These are phyloP conservation scores for Picochlorum sp. DNA, from an alignment of 139 green algal genomes.

Conservation along the genomic window DNA sequence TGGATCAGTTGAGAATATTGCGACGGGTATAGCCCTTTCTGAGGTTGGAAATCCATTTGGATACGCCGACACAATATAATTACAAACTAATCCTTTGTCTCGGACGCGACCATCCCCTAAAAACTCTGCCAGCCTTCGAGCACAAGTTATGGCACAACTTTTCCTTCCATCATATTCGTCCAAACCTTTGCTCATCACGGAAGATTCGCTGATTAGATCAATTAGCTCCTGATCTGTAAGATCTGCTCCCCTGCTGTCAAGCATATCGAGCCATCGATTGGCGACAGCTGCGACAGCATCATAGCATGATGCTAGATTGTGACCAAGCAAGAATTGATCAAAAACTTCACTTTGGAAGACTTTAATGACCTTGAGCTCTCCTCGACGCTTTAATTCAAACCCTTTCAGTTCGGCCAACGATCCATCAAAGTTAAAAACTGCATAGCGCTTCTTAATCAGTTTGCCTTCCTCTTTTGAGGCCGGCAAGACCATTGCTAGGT, in stretches of 20 bases:
- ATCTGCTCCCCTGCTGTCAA: conserved; percentile 80
- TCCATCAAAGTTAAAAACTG: conserved; percentile 91
- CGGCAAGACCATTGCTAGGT: conserved; percentile 90
- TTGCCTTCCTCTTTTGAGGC: conserved; percentile 95
- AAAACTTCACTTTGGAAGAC: conserved; percentile 90
- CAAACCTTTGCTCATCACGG: conserved; percentile 89
- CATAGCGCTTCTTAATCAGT: conserved; percentile 99
- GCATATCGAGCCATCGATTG: conserved; percentile 94
- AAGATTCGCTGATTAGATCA: conserved; percentile 84
- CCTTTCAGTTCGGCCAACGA: conserved; percentile 92
- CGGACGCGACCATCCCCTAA: conserved; percentile 87
- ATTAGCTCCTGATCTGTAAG: conserved; percentile 87
- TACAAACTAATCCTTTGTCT: conserved; percentile 78
- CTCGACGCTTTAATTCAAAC: conserved; percentile 92
- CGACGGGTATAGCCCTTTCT: conserved; percentile 84
- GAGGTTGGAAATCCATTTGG: conserved; percentile 56
- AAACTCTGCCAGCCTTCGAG: conserved; percentile 77
- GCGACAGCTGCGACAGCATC: conserved; percentile 80
- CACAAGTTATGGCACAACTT: conserved; percentile 82
- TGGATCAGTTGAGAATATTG: conserved; percentile 86
- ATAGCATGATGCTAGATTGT: conserved; percentile 84
- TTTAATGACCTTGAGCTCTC: conserved; percentile 99
- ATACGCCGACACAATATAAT: conserved; percentile 45
- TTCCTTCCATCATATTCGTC: conserved; percentile 93
- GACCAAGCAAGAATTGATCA: conserved; percentile 82